Evolutionary conservation across 768 basidiomycete genomes (phyloP), one percentile per base, ranked within the genome.

Genomic region (Zangia roseola): DNA sequence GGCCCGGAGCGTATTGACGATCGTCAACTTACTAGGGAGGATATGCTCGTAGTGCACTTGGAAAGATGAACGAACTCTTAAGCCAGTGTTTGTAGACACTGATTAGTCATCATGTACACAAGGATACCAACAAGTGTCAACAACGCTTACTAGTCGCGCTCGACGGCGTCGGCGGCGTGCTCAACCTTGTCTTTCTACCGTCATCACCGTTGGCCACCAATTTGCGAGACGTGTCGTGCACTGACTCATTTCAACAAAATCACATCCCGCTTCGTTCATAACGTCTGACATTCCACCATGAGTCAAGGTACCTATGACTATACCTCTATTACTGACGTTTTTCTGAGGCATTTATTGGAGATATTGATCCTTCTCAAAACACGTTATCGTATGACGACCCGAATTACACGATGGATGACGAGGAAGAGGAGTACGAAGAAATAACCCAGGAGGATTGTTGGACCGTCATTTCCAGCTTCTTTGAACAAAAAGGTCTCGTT

Each of bases 401-500:
- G 13, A 77, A 71, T 45, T 80, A 77, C 58, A 80, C 70, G 28
- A 72, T 74, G 65, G 81, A 84, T 19, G 82, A 84, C 36, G 71
- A 70, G 35, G 72, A 75, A 44, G 70, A 77, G 26, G 76, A 77
- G n/a, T 79, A 79, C 52, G 86, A 86, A 61, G 86, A 89, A 62
- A 87, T 93, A 68, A 90, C 90, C 0, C 91, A 92, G 61, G 91
- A 94, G 67, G 91, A 93, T 62, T 93, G 92, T 68, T 95, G 92
- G 92, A 84, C 87, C 34, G 87, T 99, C 64, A 97, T 98, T 60
- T 88, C 91, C 54, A 86, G 91, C 61, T 99, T 95, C 75, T 98
- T 99, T 69, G 87, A 92, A 54, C 90, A 93, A 68, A 97, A 95
- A 69, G 95, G 95, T 71, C 86, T 99, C 52, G 97, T 98, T 45